Conservation (phyloP, 1,139 yeast genomes). For the Blastobotrys apis region DNA sequence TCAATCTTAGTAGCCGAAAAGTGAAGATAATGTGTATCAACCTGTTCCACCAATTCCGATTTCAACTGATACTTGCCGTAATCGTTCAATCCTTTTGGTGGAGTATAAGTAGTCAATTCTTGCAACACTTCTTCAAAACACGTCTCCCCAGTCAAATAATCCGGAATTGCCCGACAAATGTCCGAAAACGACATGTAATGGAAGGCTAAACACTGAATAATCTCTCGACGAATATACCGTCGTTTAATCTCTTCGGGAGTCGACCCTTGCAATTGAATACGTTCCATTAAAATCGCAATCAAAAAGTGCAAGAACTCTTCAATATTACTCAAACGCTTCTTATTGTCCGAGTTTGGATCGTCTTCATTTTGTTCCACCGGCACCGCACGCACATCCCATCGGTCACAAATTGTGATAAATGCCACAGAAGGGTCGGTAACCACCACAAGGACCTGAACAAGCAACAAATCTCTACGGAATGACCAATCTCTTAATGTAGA, state of each 20-base stretch:
- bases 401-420: constrained; percentile 44
- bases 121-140: constrained; percentile 64
- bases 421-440: constrained; percentile 55
- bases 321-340: constrained; percentile 52
- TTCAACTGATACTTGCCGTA: constrained; percentile 68
- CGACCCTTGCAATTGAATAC: constrained; percentile 52
- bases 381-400: constrained; percentile 9
- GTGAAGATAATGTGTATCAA: constrained; percentile 82
- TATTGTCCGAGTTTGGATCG: constrained; percentile 34
- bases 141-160: constrained; percentile 63
- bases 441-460: constrained; percentile 64
- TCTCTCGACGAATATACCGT: constrained; percentile 57
- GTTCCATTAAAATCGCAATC: constrained; percentile 66
- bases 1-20: constrained; percentile 75
- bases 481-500: constrained; percentile 85
- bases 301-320: constrained; percentile 76
- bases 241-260: constrained; percentile 50
- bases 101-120: constrained; percentile 55
- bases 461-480: constrained; percentile 66
- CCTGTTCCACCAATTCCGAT: constrained; percentile 47
- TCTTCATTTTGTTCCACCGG: constrained; percentile 9
- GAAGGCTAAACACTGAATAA: constrained; percentile 75
- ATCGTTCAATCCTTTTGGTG: constrained; percentile 63
- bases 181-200: constrained; percentile 70
- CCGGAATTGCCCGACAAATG: constrained; percentile 66